Percentiles rank a stretch among this genome's conserved stretches.
Conservation (phyloP, 257 asterid genomes). For the Scutellaria galericulata region DNA sequence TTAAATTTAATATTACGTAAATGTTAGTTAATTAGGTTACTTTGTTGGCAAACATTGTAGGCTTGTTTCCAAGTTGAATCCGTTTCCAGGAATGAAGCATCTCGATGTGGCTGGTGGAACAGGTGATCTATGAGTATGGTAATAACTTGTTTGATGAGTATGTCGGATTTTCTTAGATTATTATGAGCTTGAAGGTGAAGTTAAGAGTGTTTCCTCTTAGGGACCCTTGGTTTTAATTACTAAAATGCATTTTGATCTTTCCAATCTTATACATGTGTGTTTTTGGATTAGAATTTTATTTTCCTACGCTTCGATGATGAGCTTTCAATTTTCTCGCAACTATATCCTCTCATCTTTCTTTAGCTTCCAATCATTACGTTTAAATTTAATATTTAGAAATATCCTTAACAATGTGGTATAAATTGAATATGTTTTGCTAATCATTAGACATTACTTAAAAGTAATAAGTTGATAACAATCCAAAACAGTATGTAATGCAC, state of each 20-base stretch:
- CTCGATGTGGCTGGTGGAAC: conserved; percentile 99
- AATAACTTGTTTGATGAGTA: conserved; percentile 20
- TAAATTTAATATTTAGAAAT: background rate
- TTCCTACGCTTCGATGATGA: background rate
- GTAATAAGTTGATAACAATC: background rate
- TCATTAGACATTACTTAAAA: background rate
- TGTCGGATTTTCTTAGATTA: conserved; percentile 15
- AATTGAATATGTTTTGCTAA: background rate
- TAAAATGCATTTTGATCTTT: background rate
- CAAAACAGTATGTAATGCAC: background rate
- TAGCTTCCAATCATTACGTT: background rate
- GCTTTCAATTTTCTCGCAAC: background rate
- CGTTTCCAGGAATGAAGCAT: conserved; percentile 97
- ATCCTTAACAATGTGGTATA: background rate
- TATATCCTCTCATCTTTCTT: background rate
- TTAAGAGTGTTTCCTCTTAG: background rate
- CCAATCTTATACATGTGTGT: background rate
- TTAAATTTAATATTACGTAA: background rate
- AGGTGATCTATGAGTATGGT: conserved; percentile 49
- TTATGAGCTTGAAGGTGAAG: conserved; percentile 11
- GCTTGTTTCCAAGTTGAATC: conserved; percentile 82
- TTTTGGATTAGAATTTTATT: background rate
- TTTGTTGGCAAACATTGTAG: conserved; percentile 42
- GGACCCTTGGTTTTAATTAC: background rate
- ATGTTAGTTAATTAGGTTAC: conserved; percentile 17